Evolutionary conservation across 2,329 filamentous ascomycete species (phyloP).

Genomic region (Passalora sequoiae): DNA sequence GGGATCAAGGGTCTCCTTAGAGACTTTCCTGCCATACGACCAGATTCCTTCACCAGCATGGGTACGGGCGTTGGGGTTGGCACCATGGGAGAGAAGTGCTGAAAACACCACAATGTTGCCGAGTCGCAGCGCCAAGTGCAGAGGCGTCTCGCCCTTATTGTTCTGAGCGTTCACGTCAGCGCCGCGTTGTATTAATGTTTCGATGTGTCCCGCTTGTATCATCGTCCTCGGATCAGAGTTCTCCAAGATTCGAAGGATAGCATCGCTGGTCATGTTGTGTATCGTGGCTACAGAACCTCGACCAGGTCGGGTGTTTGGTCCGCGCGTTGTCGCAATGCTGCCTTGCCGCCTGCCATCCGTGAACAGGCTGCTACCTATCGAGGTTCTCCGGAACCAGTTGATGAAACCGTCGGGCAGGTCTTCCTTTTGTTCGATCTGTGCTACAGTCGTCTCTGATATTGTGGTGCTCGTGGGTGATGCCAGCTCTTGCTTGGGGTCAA

Average conservation of each 20-base stretch:
- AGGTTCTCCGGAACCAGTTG: conserved; percentile 1
- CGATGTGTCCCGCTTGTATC: conserved; percentile 5
- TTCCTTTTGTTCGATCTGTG: conserved; percentile 8
- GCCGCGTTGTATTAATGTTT: conserved; percentile 5
- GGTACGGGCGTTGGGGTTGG: conserved; percentile 3
- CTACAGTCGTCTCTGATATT: neutral
- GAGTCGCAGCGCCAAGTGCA: conserved; percentile 7
- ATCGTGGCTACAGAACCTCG: neutral
- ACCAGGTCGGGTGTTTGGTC: neutral
- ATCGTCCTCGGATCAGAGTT: conserved; percentile 1
- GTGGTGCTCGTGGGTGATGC: neutral
- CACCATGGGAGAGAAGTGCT: conserved; percentile 2
- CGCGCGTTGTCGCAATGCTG: neutral
- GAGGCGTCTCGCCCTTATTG: conserved; percentile 3
- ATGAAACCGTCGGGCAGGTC: conserved; percentile 7
- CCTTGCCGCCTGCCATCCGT: neutral
- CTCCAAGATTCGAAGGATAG: neutral
- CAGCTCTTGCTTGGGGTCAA: neutral
- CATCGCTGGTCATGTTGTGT: neutral
- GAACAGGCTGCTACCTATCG: conserved; percentile 5
- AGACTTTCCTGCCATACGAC: conserved; percentile 6
- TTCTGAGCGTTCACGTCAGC: conserved; percentile 5
- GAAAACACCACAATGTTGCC: conserved; percentile 7
- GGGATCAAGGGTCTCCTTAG: conserved; percentile 1
- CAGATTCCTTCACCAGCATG: conserved; percentile 7